Evolutionary conservation across 306 rosid genomes (phyloP), one percentile per base, ranked within the genome.

Genomic region (Cyamopsis tetragonoloba): DNA sequence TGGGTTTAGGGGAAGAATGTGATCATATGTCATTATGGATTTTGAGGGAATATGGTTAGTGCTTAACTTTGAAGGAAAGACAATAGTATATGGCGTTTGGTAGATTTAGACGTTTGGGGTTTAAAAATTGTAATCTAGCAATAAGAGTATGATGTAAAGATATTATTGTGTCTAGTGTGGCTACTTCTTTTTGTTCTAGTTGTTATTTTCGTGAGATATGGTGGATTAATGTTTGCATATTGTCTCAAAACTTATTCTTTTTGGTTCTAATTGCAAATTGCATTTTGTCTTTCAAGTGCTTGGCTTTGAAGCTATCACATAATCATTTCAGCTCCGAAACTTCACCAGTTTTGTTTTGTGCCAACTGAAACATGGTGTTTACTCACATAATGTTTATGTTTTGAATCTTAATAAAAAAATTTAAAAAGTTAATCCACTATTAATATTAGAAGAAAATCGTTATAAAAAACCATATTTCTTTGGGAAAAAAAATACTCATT

Each of bases 61-160:
- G 83, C 92, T 80, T 92, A 75, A 75, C 96, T 87, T 89, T 64
- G 89, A 92, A 88, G 98, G 61, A 22, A 92, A 80, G 96, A 27
- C 47, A 74, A 43, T 42, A 20, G 24, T 38, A 22, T 63, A 24
- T 24, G 54, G 73, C 50, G 82, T 81, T 88, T 79, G 91, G 89
- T 92, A 68, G 80, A 44, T 65, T 39, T 65, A 44, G 49, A 39
- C 12, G 6, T 31, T 13, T 26, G 20, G 51, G 62, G 38, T 61
- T 72, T 17, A 37, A 53, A 48, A 28, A 9, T 46, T 28, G 28
- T 58, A 26, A 17, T 46, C 11, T 11, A 46, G 15, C 10, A 47
- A 46, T 46, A 48, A 4, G 42, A 44, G 19, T 44, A 64, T 8
- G 9, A 6, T 17, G 11, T 28, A 68, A 18, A 17, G 44, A 62